phyloP scores from a whole-genome alignment of 2,329 filamentous ascomycete species.

The Penicillium sp. region DNA sequence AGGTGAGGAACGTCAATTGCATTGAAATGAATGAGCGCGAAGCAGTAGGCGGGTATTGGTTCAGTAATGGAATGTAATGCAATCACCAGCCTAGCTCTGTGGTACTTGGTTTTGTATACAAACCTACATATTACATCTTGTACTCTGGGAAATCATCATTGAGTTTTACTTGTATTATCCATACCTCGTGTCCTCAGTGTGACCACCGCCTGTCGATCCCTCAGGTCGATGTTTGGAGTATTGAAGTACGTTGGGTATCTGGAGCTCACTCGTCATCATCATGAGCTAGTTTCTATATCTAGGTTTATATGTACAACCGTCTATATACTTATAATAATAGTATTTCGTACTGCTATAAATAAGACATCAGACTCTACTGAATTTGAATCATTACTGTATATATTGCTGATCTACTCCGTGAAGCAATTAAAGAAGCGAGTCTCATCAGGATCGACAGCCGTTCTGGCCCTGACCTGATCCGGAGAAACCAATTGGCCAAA shows the following conservation, averaged over 20 bases:
- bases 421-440: neutral
- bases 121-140: neutral
- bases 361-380: too few relatives aligned
- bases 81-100: neutral
- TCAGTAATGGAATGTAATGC: neutral
- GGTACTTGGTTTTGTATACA: neutral
- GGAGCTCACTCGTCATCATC: slow-evolving; percentile 7
- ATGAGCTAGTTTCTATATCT: neutral
- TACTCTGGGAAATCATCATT: neutral
- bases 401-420: too few relatives aligned
- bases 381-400: too few relatives aligned
- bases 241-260: neutral
- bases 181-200: neutral
- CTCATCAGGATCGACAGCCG: slow-evolving; percentile 14
- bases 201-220: neutral
- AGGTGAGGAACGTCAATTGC: neutral
- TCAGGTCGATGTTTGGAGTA: neutral
- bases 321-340: too few relatives aligned
- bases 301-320: too few relatives aligned
- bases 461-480: slow-evolving; percentile 21
- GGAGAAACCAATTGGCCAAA: slow-evolving; percentile 14
- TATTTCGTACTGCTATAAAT: too few relatives aligned
- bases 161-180: slow-evolving; percentile 1
- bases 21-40: neutral
- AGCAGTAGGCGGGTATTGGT: slow-evolving; percentile 10